Evolutionary conservation across 2,329 filamentous ascomycete genomes (phyloP).

Genomic region (Didymella segeticola): DNA sequence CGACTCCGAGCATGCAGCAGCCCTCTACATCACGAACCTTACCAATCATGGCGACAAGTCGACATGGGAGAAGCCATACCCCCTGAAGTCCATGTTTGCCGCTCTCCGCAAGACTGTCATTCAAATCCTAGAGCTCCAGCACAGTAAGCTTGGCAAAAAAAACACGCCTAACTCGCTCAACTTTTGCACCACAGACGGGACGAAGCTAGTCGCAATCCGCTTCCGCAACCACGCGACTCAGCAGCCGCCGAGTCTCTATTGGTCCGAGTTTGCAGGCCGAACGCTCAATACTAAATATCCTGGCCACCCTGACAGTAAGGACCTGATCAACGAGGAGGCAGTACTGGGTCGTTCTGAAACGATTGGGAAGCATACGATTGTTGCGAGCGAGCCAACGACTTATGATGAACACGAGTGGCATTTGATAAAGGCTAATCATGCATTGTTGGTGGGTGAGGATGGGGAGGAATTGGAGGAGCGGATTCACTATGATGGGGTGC

Average conservation of each 20-base stretch:
- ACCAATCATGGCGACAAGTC: slow-evolving; percentile 48
- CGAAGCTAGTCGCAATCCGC: slow-evolving; percentile 57
- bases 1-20: slow-evolving; percentile 61
- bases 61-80: slow-evolving; percentile 54
- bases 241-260: slow-evolving; percentile 61
- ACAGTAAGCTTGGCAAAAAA: slow-evolving; percentile 47
- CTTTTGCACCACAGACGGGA: slow-evolving; percentile 60
- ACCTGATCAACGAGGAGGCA: slow-evolving; percentile 44
- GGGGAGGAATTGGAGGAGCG: slow-evolving; percentile 48
- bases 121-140: slow-evolving; percentile 56
- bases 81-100: slow-evolving; percentile 50
- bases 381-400: slow-evolving; percentile 62
- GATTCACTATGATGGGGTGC: slow-evolving; percentile 47
- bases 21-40: slow-evolving; percentile 57
- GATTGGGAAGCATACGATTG: slow-evolving; percentile 60
- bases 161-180: slow-evolving; percentile 59
- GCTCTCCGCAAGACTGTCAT: slow-evolving; percentile 58
- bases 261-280: slow-evolving; percentile 57
- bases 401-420: slow-evolving; percentile 61
- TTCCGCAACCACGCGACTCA: slow-evolving; percentile 61
- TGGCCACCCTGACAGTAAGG: slow-evolving; percentile 53
- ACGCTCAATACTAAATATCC: slow-evolving; percentile 62
- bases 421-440: slow-evolving; percentile 57
- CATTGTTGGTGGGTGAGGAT: slow-evolving; percentile 52
- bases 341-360: slow-evolving; percentile 48